Conservation (phyloP, 345 rosid genomes). For the Pseudoturritis turrita region DNA sequence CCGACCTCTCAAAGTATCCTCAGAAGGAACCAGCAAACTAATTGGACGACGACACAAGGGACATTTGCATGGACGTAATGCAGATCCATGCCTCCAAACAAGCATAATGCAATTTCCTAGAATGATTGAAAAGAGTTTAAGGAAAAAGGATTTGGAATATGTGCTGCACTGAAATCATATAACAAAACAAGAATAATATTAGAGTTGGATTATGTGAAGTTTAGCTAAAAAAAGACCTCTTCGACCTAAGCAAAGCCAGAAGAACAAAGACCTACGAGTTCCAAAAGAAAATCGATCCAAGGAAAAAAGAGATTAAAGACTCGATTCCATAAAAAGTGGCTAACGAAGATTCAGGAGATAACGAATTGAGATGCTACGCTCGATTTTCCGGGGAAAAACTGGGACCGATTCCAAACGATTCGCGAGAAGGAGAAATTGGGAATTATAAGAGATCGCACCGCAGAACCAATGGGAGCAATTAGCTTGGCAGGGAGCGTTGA, state of each 20-base stretch:
- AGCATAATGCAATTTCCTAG: conserved; percentile 75
- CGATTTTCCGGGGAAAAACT: neutral
- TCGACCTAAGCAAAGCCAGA: neutral
- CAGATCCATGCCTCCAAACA: conserved; percentile 70
- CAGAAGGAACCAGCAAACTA: conserved; percentile 63
- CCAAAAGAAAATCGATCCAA: neutral
- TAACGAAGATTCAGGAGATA: neutral
- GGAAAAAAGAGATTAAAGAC: no score
- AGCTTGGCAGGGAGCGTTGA: conserved; percentile 71
- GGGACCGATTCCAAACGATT: neutral
- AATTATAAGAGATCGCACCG: conserved; percentile 29
- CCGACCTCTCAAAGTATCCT: conserved; percentile 45
- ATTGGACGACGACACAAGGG: conserved; percentile 79
- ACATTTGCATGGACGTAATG: conserved; percentile 69
- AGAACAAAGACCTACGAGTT: neutral
- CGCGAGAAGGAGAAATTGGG: neutral
- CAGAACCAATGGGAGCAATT: conserved; percentile 97
- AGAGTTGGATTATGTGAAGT: neutral
- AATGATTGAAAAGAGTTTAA: conserved; percentile 1
- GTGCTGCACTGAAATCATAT: neutral
- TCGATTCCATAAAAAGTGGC: neutral
- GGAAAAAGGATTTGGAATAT: neutral
- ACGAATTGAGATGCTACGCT: neutral
- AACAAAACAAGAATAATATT: neutral
- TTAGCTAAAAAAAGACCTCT: neutral